Base-by-base conservation (phyloP, 345 rosid species). In the Eucalyptus dawsonii region DNA sequence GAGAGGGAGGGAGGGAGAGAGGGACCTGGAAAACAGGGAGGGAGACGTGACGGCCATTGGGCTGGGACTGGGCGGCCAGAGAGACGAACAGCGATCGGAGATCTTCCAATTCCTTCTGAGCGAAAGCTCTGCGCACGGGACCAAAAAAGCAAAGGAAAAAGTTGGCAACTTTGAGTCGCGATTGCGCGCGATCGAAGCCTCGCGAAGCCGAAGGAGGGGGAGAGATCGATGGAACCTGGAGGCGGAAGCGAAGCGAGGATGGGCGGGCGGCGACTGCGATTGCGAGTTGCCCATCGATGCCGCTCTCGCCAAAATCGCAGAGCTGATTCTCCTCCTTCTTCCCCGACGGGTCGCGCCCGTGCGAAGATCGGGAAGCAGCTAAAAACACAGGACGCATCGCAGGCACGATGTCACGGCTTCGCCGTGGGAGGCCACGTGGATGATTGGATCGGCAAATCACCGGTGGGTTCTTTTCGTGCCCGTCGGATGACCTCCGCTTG, bases 11-110 rank as follows among this genome's bases (percentile, higher is more conserved):
- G 7, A 67, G 51, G 1, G 51, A 50, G 51, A 14, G 51, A 50
- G 51, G 21, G 88, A 95, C 98, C 98, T 96, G 94, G 92, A 97
- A 97, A 88, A 92, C 93, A 11, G 96, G 87, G 53, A 88, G 91
- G 50, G 97, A 92, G 60, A 96, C 90, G 90, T 88, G 91, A 60
- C 72, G 90, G 12, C 90, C 93, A 37, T 93, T 93, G 95, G 92
- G 93, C 62, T 94, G 91, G 11, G 97, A 97, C 56, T 94, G 91
- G 11, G 95, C 90, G 22, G 97, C 97, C 88, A 96, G 94, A 44
- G 99, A 94, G 51, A 14, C 37, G 89, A 95, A 96, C 56, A 96
- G 89, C 16, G 95, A 90, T 90, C 94, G 92, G 90, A 96, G 97
- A 86, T 95, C 95, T 40, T 95, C 96, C 67, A 97, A 94, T 87